Evolutionary conservation across 2,329 filamentous ascomycete species (phyloP).

Genomic region (Penicillium sp.): DNA sequence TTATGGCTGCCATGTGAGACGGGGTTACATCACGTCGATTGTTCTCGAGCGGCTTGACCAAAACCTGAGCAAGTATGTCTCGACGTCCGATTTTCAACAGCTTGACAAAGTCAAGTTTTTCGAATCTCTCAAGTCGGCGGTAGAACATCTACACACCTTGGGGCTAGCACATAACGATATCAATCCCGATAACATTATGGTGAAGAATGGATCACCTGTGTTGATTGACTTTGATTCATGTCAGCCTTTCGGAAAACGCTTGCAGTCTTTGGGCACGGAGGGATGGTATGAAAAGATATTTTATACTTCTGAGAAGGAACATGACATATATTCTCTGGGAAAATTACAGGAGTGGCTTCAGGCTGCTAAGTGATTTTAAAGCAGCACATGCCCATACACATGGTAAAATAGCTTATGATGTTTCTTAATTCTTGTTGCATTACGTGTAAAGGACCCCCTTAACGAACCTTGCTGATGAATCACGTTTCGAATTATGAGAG

Average conservation of each 20-base stretch:
- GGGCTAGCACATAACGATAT: background rate
- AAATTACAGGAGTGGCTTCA: background rate
- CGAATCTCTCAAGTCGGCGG: background rate
- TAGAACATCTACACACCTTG: background rate
- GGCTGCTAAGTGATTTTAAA: background rate
- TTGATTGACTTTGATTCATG: background rate
- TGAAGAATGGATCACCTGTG: background rate
- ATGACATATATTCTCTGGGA: background rate
- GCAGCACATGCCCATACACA: background rate
- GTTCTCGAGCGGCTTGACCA: background rate
- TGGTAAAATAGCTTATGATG: no score
- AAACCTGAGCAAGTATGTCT: background rate
- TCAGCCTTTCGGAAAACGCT: background rate
- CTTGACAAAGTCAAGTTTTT: background rate
- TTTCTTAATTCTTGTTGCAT: no score
- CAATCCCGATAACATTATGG: background rate
- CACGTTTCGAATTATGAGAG: no score
- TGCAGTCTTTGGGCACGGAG: background rate
- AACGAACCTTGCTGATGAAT: no score
- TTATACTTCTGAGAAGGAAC: background rate
- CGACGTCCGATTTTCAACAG: background rate
- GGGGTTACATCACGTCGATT: background rate
- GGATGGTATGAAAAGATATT: background rate
- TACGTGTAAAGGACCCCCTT: no score
- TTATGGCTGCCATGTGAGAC: background rate